Base-by-base conservation (phyloP, 1,284 basidiomycete species). In the Termitomyces sp. region DNA sequence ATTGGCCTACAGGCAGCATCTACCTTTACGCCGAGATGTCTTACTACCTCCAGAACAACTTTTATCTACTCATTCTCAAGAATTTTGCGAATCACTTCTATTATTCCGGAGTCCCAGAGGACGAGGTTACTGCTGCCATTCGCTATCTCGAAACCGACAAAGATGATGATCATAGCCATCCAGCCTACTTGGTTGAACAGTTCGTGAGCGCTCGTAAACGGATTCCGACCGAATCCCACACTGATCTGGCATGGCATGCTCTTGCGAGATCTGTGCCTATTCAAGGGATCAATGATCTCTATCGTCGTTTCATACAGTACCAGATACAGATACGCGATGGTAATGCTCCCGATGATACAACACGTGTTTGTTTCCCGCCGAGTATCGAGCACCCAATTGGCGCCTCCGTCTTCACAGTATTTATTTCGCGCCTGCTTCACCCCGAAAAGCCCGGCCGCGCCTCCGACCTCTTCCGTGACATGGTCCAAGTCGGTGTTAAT, bases 11-110 rank as follows among this genome's bases (percentile, higher is more conserved):
- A 5, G 58, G 59, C 9, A 53, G 61, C 16, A 56, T 60, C n/a
- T 71, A 71, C 47, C 45, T 72, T 16, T 66, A 71, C 41, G 70
- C 70, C 1, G 73, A 77, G 56, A 74, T 78, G 72, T 56, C 72
- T 14, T 70, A 67, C 55, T 72, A 76, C 52, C 60, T 61, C 14
- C 64, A 62, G 5, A 48, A 59, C 21, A 47, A 54, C 5, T 53
- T 60, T 13, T 57, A 65, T 39, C 49, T 60, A 13, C 63, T 70
- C 24, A 65, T 77, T 47, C 62, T 77, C 31, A 56, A 64, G 43
- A 67, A 70, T 6, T 77, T 73, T 52, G 60, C 64, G 1, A 62
- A 70, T n/a, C 66, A 73, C 41, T 77, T 75, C 49, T 71, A 67
- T 41, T 54, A 73, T 7, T 60, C 64, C 11, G 74, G 72, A 18